Evolutionary conservation across 2,329 filamentous ascomycete genomes (phyloP).

Genomic region (Magnaporthiopsis rhizophila): DNA sequence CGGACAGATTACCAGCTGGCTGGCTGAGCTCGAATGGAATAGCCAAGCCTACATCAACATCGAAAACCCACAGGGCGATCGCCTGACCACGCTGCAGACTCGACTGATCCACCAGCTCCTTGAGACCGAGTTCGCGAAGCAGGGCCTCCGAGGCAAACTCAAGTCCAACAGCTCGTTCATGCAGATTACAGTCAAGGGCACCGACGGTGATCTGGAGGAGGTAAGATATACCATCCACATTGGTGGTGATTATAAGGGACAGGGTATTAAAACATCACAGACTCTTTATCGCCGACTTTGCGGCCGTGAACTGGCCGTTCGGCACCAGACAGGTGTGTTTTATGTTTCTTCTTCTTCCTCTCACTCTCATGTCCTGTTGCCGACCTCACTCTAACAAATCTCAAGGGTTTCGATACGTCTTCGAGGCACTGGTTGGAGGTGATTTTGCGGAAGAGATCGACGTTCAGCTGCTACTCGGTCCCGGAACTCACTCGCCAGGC

Average conservation of each 20-base stretch:
- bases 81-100: conserved; percentile 19
- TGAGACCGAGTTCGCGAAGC: conserved; percentile 13
- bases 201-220: conserved; percentile 7
- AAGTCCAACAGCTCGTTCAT: conserved; percentile 10
- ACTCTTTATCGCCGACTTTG: background rate
- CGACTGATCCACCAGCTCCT: conserved; percentile 20
- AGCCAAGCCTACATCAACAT: conserved; percentile 13
- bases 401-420: conserved; percentile 19
- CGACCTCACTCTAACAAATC: background rate
- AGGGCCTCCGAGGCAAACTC: conserved; percentile 10
- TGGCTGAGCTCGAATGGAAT: background rate
- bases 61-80: conserved; percentile 15
- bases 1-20: conserved; percentile 10
- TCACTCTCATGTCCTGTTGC: background rate
- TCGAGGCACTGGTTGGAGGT: conserved; percentile 25
- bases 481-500: background rate
- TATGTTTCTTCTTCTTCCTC: background rate
- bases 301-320: conserved; percentile 9
- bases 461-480: conserved; percentile 8
- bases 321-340: conserved; percentile 13
- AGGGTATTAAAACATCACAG: background rate
- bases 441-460: conserved; percentile 30
- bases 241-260: background rate
- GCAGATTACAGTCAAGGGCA: conserved; percentile 12
- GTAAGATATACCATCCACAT: background rate